phyloP scores from a whole-genome alignment of 2,329 filamentous ascomycete genomes.

The Sclerotinia minor region DNA sequence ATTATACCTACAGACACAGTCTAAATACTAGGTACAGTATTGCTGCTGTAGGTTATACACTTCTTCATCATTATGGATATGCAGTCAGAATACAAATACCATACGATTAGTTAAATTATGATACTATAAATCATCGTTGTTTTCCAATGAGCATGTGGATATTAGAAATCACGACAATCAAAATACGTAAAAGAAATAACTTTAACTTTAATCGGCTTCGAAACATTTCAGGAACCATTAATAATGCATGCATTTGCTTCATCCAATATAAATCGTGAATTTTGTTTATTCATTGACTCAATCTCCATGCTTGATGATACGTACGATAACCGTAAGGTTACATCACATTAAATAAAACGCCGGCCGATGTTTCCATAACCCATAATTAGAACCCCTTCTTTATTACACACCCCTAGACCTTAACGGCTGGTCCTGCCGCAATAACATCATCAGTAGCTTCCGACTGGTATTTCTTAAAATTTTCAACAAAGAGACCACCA shows the following conservation, averaged over 20 bases:
- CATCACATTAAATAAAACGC: conserved; percentile 6
- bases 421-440: conserved; percentile 57
- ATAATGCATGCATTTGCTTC: neutral
- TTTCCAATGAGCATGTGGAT: neutral
- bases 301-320: neutral
- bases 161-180: conserved; percentile 9
- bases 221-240: neutral
- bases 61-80: neutral
- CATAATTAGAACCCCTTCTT: neutral
- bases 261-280: neutral
- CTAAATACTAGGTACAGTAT: neutral
- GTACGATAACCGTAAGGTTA: neutral
- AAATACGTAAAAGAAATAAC: neutral
- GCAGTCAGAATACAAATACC: neutral
- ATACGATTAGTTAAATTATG: too few species aligned
- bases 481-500: conserved; percentile 85
- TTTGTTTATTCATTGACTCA: conserved; percentile 4
- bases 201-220: neutral
- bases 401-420: conserved; percentile 26
- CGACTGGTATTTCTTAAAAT: conserved; percentile 93
- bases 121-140: neutral
- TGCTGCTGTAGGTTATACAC: conserved; percentile 9
- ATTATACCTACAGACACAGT: neutral
- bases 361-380: conserved; percentile 1
- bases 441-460: conserved; percentile 80